Percentiles rank a stretch among this genome's conserved stretches.
Conservation (phyloP, 192 early-diverging fungal genomes). For the Entophlyctis luteolus region DNA sequence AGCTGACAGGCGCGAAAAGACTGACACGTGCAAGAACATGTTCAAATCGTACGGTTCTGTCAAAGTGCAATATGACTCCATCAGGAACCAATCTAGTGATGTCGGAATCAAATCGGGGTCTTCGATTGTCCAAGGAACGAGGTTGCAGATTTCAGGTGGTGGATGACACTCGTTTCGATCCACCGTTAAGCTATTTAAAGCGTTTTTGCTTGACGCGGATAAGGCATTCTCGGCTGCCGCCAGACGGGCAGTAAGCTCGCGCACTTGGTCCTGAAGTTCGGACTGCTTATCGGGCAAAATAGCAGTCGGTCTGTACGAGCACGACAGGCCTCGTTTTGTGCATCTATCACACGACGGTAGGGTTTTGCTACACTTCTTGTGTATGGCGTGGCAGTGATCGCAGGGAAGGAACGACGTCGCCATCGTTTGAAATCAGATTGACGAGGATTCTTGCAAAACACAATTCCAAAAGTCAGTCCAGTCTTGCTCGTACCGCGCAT, state of each 20-base stretch:
- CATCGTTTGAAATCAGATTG: too few species aligned
- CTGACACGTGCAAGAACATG: too few species aligned
- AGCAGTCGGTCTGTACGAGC: not conserved
- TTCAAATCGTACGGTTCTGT: too few species aligned
- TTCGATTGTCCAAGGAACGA: not conserved
- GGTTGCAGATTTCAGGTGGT: too few species aligned
- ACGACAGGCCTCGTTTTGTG: not conserved
- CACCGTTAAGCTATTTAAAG: too few species aligned
- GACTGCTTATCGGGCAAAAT: not conserved
- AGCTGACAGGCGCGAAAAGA: too few species aligned
- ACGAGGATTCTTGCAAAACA: too few species aligned
- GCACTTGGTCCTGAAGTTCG: not conserved
- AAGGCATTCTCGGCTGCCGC: not conserved
- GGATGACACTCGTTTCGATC: too few species aligned
- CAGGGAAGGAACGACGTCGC: not conserved
- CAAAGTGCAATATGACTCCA: slow-evolving; percentile 1
- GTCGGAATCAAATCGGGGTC: slow-evolving; percentile 15
- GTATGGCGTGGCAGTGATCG: not conserved
- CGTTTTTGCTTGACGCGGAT: not conserved
- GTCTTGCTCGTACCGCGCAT: not conserved
- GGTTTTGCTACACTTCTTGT: not conserved
- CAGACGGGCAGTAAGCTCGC: not conserved
- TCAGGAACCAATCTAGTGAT: not conserved
- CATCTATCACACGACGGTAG: not conserved
- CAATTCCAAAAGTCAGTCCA: slow-evolving; percentile 6